Conservation (phyloP, 306 rosid species). For the Sesbania bispinosa region DNA sequence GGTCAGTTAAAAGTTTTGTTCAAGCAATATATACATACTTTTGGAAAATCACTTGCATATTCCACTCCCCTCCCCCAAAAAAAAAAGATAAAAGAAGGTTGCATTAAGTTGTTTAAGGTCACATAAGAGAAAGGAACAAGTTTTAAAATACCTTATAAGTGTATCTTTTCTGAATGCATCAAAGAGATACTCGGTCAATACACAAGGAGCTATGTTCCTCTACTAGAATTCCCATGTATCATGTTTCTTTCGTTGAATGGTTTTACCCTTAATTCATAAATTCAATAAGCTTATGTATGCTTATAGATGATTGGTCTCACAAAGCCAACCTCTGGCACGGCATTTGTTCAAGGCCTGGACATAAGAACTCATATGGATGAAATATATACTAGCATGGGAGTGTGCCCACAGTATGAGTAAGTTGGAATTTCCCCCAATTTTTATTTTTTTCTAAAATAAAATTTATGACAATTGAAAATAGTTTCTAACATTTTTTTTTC, state of each 20-base stretch:
- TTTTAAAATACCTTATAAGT: background rate
- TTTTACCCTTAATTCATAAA: slow-evolving; percentile 9
- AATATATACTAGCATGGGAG: slow-evolving; percentile 88
- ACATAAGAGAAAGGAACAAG: background rate
- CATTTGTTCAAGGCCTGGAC: slow-evolving; percentile 73
- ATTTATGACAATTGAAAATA: background rate
- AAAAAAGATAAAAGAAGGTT: background rate
- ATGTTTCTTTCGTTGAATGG: background rate
- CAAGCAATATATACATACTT: background rate
- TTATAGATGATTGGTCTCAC: slow-evolving; percentile 91
- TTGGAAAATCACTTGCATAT: background rate
- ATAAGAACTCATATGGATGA: slow-evolving; percentile 62
- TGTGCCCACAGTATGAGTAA: slow-evolving; percentile 95
- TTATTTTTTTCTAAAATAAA: background rate
- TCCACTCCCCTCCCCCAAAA: background rate
- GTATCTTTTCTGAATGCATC: background rate
- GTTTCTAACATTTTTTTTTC: background rate
- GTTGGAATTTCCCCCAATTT: slow-evolving; percentile 25
- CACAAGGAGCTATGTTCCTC: background rate
- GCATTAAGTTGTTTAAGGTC: no score
- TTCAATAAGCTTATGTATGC: slow-evolving; percentile 13
- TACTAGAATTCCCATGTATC: background rate
- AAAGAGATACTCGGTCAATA: background rate
- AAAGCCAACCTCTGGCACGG: slow-evolving; percentile 71
- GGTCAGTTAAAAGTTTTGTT: slow-evolving; percentile 51